A percentile compares a stretch with the other conserved stretches of the same genome.
Evolutionary conservation across 2,329 filamentous ascomycete genomes (phyloP).

Genomic region (Raffaelea albimanens): DNA sequence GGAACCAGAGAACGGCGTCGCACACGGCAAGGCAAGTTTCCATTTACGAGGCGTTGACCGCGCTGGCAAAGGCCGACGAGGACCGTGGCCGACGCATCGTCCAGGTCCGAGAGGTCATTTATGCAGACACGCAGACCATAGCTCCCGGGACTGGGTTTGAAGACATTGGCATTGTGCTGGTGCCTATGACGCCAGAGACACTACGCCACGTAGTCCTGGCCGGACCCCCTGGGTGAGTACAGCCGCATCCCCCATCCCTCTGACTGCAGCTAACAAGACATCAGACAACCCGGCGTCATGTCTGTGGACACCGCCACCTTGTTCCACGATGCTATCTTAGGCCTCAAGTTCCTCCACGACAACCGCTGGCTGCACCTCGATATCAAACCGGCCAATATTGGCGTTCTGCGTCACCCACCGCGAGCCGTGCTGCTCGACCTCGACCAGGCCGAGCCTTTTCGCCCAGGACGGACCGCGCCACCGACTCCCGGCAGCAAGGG

Average conservation of each 20-base stretch:
- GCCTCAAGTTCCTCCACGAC: neutral
- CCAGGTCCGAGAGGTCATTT: neutral
- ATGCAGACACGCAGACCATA: neutral
- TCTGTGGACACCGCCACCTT: neutral
- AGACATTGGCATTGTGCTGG: neutral
- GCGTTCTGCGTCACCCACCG: neutral
- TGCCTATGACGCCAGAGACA: neutral
- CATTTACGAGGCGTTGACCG: neutral
- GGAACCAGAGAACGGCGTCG: neutral
- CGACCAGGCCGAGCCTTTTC: neutral
- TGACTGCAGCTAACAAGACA: no score
- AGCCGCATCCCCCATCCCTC: no score
- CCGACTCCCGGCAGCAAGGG: neutral
- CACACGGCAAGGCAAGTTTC: neutral
- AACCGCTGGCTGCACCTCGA: neutral
- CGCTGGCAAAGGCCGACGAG: neutral
- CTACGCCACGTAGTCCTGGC: no score
- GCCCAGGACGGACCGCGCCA: neutral
- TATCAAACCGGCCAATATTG: neutral
- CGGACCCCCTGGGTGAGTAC: no score
- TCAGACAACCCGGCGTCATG: no score
- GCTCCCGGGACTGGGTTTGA: neutral
- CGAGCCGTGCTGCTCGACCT: neutral
- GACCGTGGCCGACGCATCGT: neutral
- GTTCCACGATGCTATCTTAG: neutral